Conservation (phyloP, 2,329 filamentous ascomycete genomes). For the Penicillium sp. region DNA sequence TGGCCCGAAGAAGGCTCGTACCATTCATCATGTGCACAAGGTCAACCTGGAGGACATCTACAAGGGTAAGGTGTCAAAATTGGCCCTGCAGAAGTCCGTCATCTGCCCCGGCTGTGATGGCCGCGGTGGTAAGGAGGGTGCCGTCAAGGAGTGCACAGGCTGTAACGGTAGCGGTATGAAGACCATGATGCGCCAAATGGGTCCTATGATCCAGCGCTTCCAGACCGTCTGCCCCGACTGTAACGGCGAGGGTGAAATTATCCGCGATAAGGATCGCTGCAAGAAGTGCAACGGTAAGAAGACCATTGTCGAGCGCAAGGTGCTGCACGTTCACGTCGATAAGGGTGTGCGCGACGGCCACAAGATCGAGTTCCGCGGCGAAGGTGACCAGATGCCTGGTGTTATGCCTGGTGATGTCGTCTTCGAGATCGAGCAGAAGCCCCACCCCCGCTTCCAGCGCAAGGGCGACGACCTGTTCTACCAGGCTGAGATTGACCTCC, state of each 20-base stretch:
- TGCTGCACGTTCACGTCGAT: constrained; percentile 96
- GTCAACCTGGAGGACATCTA: constrained; percentile 98
- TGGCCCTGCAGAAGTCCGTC: constrained; percentile 94
- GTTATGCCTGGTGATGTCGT: constrained; percentile 93
- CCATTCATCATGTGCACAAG: constrained; percentile 98
- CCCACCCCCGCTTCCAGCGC: constrained; percentile 90
- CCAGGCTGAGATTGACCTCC: constrained; percentile 90
- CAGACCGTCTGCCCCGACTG: constrained; percentile 99
- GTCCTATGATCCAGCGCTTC: constrained; percentile 99
- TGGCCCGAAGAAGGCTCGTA: constrained; percentile 86
- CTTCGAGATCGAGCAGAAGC: constrained; percentile 99
- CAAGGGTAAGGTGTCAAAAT: constrained; percentile 94
- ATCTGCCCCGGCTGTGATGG: constrained; percentile 95
- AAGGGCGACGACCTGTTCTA: constrained; percentile 96
- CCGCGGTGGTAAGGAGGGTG: constrained; percentile 92
- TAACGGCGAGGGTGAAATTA: constrained; percentile 93
- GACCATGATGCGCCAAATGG: constrained; percentile 99
- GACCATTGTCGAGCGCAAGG: constrained; percentile 95
- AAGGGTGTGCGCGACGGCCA: constrained; percentile 88
- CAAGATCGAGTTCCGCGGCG: constrained; percentile 95
- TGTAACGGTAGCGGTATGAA: constrained; percentile 97
- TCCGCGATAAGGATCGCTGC: constrained; percentile 96
- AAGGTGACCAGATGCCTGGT: constrained; percentile 93
- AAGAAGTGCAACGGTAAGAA: constrained; percentile 97
- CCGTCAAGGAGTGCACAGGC: constrained; percentile 87